Base-by-base conservation (phyloP, 2,329 filamentous ascomycete species). In the Xylaria sp. region DNA sequence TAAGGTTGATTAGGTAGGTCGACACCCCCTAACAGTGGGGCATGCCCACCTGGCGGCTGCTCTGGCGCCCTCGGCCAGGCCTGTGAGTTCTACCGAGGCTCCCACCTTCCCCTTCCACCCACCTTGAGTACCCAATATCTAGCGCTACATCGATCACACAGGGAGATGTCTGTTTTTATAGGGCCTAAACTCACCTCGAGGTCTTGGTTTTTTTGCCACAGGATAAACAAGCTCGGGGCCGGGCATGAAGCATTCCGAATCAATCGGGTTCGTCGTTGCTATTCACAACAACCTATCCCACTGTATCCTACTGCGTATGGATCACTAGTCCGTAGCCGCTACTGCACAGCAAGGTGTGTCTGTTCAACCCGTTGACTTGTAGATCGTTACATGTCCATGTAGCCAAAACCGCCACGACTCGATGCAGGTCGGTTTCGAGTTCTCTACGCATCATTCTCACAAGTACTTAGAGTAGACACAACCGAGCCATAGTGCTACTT, bases 1-100 rank as follows among this genome's bases (percentile, higher is more conserved):
- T 49, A 49, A 33, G 29, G 46, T 49, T 49, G 46, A 33, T 49
- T 49, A 49, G 43, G 43, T 47, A 47, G 43, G 43, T 47, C 43
- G 6, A 27, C 19, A 29, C n/a, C 43, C 11, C 9, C n/a, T 19
- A 15, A 35, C 35, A 44, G 51, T 54, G 51, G 51, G 10, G 25
- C 23, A 31, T 54, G 43, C 51, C 51, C 38, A 54, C 51, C 37
- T 54, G 7, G 25, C n/a, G 25, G 25, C 19, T 29, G 43, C 43
- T 27, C 17, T 29, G 43, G 27, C 11, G 13, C 19, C 43, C 31
- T 29, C n/a, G 31, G 38, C 40, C 31, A 37, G n/a, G n/a, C 41
- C n/a, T 9, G 40, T 23, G 40, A 21, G 29, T 33, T n/a, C 40
- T 37, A 19, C n/a, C 29, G 31, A 37, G 21, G 27, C 46, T 46